Conservation (phyloP, 2,329 filamentous ascomycete genomes). For the Trichophyton benhamiae region DNA sequence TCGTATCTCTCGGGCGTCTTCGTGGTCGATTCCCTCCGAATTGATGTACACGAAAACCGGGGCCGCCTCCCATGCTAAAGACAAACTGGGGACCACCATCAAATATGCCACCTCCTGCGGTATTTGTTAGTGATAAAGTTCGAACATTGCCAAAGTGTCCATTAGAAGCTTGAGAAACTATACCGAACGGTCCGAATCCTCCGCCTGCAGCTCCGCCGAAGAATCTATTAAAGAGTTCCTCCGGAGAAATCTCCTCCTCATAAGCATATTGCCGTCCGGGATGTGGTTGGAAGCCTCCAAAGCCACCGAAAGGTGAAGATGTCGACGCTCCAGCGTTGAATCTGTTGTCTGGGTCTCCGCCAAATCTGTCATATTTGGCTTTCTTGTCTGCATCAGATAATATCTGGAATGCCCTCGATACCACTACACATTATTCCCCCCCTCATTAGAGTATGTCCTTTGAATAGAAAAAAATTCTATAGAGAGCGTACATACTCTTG, state of each 20-base stretch:
- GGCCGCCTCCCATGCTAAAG: conserved; percentile 86
- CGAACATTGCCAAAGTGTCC: too few relatives aligned
- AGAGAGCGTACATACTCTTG: conserved; percentile 51
- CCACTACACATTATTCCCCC: conserved; percentile 44
- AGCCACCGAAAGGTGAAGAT: conserved; percentile 33
- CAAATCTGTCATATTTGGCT: conserved; percentile 73
- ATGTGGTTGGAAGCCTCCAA: conserved; percentile 35
- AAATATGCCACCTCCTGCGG: conserved; percentile 45
- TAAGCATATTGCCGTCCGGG: conserved; percentile 51
- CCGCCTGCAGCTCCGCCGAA: conserved; percentile 61
- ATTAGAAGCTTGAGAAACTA: conserved; percentile 15
- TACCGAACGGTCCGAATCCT: conserved; percentile 57
- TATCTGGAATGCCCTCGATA: conserved; percentile 83
- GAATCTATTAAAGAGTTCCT: conserved; percentile 95
- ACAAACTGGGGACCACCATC: conserved; percentile 78
- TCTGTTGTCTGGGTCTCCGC: conserved; percentile 81
- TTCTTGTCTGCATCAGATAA: conserved; percentile 90
- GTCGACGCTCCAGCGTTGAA: conserved; percentile 46
- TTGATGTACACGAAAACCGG: conserved; percentile 86
- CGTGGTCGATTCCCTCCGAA: conserved; percentile 74
- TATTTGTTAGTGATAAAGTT: conserved; percentile 6
- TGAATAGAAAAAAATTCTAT: neutral
- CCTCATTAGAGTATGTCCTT: neutral
- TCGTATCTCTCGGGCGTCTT: conserved; percentile 57
- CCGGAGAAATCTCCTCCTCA: conserved; percentile 85